Percentiles rank a stretch among this genome's conserved stretches.
phyloP scores from a whole-genome alignment of 2,329 filamentous ascomycete species.

The Plenodomus biglobosus region DNA sequence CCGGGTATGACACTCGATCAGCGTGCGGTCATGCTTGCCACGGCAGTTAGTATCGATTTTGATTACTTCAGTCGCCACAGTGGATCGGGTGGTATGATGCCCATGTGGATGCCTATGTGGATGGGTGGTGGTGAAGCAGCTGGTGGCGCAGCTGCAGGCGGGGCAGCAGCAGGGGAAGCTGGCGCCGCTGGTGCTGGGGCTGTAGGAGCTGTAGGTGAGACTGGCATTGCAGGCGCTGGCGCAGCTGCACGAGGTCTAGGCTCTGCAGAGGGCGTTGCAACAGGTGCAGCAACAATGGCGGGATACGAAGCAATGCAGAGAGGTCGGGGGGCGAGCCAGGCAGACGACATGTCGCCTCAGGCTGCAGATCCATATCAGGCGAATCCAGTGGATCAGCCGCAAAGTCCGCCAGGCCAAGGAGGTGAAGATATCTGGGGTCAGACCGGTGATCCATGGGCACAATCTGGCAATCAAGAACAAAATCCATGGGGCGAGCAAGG shows the following conservation, averaged over 20 bases:
- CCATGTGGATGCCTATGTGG: constrained; percentile 57
- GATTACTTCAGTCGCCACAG: constrained; percentile 68
- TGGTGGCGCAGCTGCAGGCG: constrained; percentile 34
- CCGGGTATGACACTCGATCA: constrained; percentile 66
- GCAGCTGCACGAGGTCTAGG: constrained; percentile 45
- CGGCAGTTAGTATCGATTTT: constrained; percentile 66
- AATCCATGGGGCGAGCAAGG: constrained; percentile 32
- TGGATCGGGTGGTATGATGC: constrained; percentile 46
- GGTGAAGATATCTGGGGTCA: constrained; percentile 35
- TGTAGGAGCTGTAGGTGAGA: constrained; percentile 47
- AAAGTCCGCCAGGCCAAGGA: constrained; percentile 11
- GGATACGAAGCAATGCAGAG: constrained; percentile 65
- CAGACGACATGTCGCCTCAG: constrained; percentile 34
- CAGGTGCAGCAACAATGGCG: constrained; percentile 61
- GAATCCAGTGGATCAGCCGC: constrained; percentile 23
- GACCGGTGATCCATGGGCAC: constrained; percentile 27
- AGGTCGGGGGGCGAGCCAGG: constrained; percentile 41
- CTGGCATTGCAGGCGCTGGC: constrained; percentile 50
- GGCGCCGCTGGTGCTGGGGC: constrained; percentile 43
- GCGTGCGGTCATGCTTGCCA: constrained; percentile 66
- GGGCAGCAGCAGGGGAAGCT: constrained; percentile 45
- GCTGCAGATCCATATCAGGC: constrained; percentile 25
- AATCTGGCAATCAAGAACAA: constrained; percentile 24
- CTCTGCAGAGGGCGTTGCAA: constrained; percentile 48
- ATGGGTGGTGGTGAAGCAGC: constrained; percentile 33